Conservation (phyloP, 2,329 filamentous ascomycete species). For the Ophiosphaerella narmari region DNA sequence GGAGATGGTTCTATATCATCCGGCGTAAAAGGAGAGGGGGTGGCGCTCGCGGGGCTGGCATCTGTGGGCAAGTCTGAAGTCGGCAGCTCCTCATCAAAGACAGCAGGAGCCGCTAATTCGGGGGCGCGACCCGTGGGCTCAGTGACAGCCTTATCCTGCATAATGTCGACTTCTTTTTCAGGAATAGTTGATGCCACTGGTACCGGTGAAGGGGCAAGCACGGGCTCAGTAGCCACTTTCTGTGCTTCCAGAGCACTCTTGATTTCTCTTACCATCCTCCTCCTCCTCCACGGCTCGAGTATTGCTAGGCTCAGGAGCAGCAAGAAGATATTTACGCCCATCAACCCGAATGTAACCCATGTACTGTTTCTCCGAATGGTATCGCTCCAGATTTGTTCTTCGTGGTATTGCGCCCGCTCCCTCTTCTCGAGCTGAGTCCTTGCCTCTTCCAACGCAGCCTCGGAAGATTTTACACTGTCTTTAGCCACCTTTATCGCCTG, state of each 20-base stretch:
- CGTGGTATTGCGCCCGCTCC: constrained; percentile 91
- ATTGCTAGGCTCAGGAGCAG: constrained; percentile 86
- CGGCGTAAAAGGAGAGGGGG: too few relatives aligned
- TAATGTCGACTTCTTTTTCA: constrained; percentile 24
- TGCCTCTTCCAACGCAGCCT: constrained; percentile 79
- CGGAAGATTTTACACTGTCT: constrained; percentile 72
- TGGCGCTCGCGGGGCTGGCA: too few relatives aligned
- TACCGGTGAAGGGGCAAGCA: constrained; percentile 2
- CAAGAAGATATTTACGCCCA: constrained; percentile 92
- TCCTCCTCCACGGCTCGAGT: constrained; percentile 89
- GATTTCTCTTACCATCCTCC: constrained; percentile 78
- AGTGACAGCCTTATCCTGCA: background rate
- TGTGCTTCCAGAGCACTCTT: constrained; percentile 42
- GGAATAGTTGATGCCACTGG: constrained; percentile 10
- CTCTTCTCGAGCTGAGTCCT: constrained; percentile 75
- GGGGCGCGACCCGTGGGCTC: constrained; percentile 14
- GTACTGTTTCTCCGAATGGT: constrained; percentile 95
- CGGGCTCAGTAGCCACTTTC: constrained; percentile 22
- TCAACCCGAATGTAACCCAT: constrained; percentile 97
- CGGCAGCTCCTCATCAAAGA: background rate
- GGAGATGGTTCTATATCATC: background rate
- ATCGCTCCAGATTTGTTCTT: constrained; percentile 99
- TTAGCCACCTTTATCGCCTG: constrained; percentile 76
- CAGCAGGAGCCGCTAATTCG: background rate
- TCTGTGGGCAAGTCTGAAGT: too few relatives aligned